A percentile compares a stretch with the other conserved stretches of the same genome.
Evolutionary conservation across 2,329 filamentous ascomycete species (phyloP).

Genomic region (Calonectria pseudoturangicola): DNA sequence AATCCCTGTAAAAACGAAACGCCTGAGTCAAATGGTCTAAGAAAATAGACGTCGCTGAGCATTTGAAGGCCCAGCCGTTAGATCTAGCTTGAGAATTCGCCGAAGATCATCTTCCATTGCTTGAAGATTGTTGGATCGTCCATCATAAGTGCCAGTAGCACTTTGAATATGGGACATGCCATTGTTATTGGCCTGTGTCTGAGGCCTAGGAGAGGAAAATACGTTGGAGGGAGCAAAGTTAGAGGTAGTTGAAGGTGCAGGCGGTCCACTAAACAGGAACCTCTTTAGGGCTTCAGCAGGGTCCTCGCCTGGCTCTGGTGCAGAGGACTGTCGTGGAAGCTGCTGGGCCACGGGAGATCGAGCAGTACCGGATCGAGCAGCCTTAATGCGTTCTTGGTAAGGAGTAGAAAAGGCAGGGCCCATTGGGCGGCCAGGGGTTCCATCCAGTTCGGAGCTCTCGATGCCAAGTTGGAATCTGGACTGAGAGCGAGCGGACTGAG

Average conservation of each 20-base stretch:
- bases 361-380: slow-evolving; percentile 65
- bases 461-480: slow-evolving; percentile 51
- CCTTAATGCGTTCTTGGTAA: slow-evolving; percentile 77
- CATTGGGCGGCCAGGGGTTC: slow-evolving; percentile 71
- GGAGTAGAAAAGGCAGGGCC: slow-evolving; percentile 82
- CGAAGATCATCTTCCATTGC: slow-evolving; percentile 73
- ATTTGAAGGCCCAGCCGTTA: slow-evolving; percentile 52
- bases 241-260: slow-evolving; percentile 43
- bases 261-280: slow-evolving; percentile 70
- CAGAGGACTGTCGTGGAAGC: slow-evolving; percentile 36
- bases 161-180: slow-evolving; percentile 37
- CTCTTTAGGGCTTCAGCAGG: slow-evolving; percentile 73
- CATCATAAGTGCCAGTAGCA: slow-evolving; percentile 32
- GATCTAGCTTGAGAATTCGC: slow-evolving; percentile 69
- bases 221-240: slow-evolving; percentile 42
- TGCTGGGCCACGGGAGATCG: slow-evolving; percentile 44
- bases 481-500: slow-evolving; percentile 53
- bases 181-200: slow-evolving; percentile 38
- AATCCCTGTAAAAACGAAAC: slow-evolving; percentile 47
- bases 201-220: slow-evolving; percentile 47
- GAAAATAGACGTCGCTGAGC: slow-evolving; percentile 54
- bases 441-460: slow-evolving; percentile 75
- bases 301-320: slow-evolving; percentile 53
- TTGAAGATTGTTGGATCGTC: slow-evolving; percentile 61
- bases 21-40: slow-evolving; percentile 42